Evolutionary conservation across 2,329 filamentous ascomycete species (phyloP), one percentile per base, ranked within the genome.

Genomic region (Sporothrix mexicana): DNA sequence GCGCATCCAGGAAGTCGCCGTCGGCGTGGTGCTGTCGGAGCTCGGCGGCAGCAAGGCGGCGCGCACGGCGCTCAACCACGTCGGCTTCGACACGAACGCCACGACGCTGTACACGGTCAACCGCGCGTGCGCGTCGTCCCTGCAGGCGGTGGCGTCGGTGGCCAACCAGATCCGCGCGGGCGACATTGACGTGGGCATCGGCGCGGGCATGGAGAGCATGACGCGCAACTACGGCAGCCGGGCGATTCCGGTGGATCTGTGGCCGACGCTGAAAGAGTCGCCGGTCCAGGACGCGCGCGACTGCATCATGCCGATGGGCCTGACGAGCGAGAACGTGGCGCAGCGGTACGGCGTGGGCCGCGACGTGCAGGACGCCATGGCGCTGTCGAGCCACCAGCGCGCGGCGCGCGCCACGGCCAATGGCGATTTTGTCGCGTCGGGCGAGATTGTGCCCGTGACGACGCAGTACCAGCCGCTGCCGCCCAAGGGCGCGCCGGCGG

Each of bases 151-250:
- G 69, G 91, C 93, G 0, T 84, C 86, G 15, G 85, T 97, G 2
- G 92, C 93, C 5, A 90, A 92, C 73, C 87, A 91, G 75, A 96
- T 98, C 77, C 87, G 89, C n/a, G 85, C 88, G 0, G 94, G 92
- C 1, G 87, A 88, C 77, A 92, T 95, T 69, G 88, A 90, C 74
- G 85, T 87, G 0, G 95, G 93, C 74, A 89, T 98, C 74, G 95
- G 91, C 10, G 95, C 93, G 1, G 95, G 95, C 43, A 97, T 97
- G 93, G 95, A 98, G 87, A 95, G 92, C 83, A 98, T 98, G 95
- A 97, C 93, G 75, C 85, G 92, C 76, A 97, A 97, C 83, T 98
- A 98, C 82, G 94, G 91, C 69, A 89, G 85, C 36, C 85, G 90
- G 73, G 95, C 95, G n/a, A 96, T 98, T 59, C 95, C 95, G 0